Evolutionary conservation across 2,329 filamentous ascomycete species (phyloP).

Genomic region (Fusarium siculi): DNA sequence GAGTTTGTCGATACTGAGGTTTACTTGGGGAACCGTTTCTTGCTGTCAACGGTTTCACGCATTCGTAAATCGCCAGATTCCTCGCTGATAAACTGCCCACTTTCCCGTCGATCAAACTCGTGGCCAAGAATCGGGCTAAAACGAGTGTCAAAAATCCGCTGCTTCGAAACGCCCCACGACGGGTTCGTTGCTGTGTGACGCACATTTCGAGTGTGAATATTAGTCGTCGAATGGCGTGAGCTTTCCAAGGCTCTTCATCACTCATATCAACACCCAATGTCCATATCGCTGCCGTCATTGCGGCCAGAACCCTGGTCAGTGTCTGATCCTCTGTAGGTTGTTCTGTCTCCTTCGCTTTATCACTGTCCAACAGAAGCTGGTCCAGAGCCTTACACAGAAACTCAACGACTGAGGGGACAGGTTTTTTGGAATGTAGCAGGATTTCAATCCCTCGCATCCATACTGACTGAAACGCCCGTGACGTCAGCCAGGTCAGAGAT

Average conservation of each 20-base stretch:
- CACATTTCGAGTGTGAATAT: slow-evolving; percentile 43
- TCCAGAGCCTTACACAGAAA: slow-evolving; percentile 42
- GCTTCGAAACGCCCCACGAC: slow-evolving; percentile 9
- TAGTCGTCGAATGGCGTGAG: slow-evolving; percentile 38
- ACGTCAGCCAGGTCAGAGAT: slow-evolving; percentile 41
- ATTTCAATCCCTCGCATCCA: slow-evolving; percentile 44
- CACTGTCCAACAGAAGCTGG: slow-evolving; percentile 31
- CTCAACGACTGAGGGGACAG: slow-evolving; percentile 33
- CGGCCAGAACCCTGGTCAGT: slow-evolving; percentile 46
- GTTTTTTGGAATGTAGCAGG: slow-evolving; percentile 36
- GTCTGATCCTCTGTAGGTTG: slow-evolving; percentile 38
- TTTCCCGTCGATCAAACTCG: slow-evolving; percentile 29
- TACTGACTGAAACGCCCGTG: slow-evolving; percentile 37
- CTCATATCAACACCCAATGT: slow-evolving; percentile 22
- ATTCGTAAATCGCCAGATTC: slow-evolving; percentile 36
- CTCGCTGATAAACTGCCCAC: slow-evolving; percentile 26
- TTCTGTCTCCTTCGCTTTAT: not conserved
- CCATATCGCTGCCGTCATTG: slow-evolving; percentile 43
- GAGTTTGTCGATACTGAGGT: slow-evolving; percentile 44
- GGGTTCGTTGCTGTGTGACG: slow-evolving; percentile 28
- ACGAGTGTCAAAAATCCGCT: slow-evolving; percentile 40
- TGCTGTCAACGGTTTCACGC: slow-evolving; percentile 30
- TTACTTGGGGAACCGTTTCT: slow-evolving; percentile 23
- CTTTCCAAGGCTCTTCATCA: slow-evolving; percentile 9
- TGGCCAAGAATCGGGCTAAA: slow-evolving; percentile 44